A percentile compares a stretch with the other conserved stretches of the same genome.
Evolutionary conservation across 129 eudicot species (phyloP).

Genomic region (Erigeron canadensis): DNA sequence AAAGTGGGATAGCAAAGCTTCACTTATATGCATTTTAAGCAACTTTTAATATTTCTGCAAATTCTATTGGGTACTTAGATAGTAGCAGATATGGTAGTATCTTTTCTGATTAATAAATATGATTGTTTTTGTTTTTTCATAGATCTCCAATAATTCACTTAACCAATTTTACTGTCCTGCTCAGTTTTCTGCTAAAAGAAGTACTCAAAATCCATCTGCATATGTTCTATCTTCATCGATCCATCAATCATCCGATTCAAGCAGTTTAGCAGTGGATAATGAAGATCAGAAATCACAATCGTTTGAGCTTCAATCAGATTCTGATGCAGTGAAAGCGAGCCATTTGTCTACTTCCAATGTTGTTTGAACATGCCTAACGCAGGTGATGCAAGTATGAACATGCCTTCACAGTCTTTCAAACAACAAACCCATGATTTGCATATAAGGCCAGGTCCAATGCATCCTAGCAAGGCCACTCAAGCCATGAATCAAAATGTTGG

Average conservation of each 20-base stretch:
- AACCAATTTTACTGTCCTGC: slow-evolving; percentile 30
- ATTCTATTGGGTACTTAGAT: neutral
- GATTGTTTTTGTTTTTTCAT: neutral
- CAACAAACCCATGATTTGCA: slow-evolving; percentile 45
- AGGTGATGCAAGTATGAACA: slow-evolving; percentile 43
- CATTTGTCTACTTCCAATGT: slow-evolving; percentile 40
- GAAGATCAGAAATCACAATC: slow-evolving; percentile 41
- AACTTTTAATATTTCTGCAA: neutral
- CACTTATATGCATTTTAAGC: slow-evolving; percentile 3
- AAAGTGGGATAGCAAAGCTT: neutral
- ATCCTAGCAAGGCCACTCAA: slow-evolving; percentile 39
- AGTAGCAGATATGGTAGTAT: slow-evolving; percentile 10
- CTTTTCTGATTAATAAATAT: neutral
- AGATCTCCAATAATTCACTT: slow-evolving; percentile 17
- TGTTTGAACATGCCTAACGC: too few species aligned
- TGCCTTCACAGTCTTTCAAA: slow-evolving; percentile 44
- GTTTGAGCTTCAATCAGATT: slow-evolving; percentile 44
- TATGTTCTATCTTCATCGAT: slow-evolving; percentile 16
- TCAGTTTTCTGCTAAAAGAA: slow-evolving; percentile 43
- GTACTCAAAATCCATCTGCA: slow-evolving; percentile 35
- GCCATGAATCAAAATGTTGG: slow-evolving; percentile 40
- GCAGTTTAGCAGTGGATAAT: slow-evolving; percentile 38
- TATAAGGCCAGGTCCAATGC: slow-evolving; percentile 31
- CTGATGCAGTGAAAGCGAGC: slow-evolving; percentile 43
- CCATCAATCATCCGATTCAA: slow-evolving; percentile 38